Base-by-base conservation (phyloP, 352 stramenopile genomes). In the Hyphochytrium catenoides region DNA sequence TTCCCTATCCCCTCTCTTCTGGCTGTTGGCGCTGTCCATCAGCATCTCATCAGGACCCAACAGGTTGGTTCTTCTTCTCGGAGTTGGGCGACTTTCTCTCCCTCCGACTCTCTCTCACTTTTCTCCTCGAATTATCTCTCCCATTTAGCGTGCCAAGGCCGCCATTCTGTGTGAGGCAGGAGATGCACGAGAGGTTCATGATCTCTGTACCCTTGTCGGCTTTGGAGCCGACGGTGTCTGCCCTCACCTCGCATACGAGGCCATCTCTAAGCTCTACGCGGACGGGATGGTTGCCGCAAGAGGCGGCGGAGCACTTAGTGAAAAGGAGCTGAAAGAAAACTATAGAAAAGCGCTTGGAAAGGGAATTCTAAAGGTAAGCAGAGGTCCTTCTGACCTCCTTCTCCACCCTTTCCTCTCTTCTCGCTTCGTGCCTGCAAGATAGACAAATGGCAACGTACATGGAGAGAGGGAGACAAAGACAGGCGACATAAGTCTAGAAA, bases 181-280 rank as follows among this genome's bases (percentile, higher is more conserved):
- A 54, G 86, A 96, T 53, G 74, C 70, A 4, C 87, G 90, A 50
- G 86, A 96, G 62, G 83, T 94, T n/a, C 78, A 94, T 48, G 81
- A 95, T 51, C 90, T 87, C 54, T 79, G 75, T 23, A 90, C 77
- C 2, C 54, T 93, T 15, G 62, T 94, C 39, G 81, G 81, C 21
- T 96, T 88, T 50, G 86, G 86, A 34, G 87, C 79, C 39, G 83
- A 95, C 56, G 82, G 69, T 35, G 72, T 96, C 21, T 94, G 78
- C 41, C 86, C 86, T 8, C 88, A 91, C 59, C 84, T 95, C 58
- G 83, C 82, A 5, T 92, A 94, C 46, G 71, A 93, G 44, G 79
- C 78, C 2, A 54, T 96, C 26, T 74, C 63, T 39, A 92, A 95
- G 54, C 91, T 96, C 71, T 92, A 94, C 51, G 53, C 59, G 20